Percentiles rank a stretch among this genome's conserved stretches.
Conservation (phyloP, 1,284 basidiomycete genomes). For the Rhizoctonia solani region DNA sequence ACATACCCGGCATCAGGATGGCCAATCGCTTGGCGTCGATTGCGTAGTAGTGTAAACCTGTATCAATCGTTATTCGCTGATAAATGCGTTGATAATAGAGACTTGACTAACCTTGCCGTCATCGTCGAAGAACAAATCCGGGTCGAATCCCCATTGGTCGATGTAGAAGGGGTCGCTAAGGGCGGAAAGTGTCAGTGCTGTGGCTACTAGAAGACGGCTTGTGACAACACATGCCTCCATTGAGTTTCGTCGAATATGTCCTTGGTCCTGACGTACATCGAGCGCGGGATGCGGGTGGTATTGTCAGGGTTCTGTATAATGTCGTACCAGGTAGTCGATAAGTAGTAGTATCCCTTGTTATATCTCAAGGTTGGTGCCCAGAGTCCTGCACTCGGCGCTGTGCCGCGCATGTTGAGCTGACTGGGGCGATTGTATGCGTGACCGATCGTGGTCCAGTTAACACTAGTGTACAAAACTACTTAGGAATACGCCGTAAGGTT, state of each 20-base stretch:
- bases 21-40: slow-evolving; percentile 12
- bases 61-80: too few species aligned
- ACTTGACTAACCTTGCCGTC: slow-evolving; percentile 24
- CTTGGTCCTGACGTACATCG: slow-evolving; percentile 31
- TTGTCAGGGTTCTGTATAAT: slow-evolving; percentile 34
- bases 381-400: slow-evolving; percentile 35
- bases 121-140: slow-evolving; percentile 35
- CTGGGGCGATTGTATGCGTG: slow-evolving; percentile 37
- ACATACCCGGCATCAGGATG: slow-evolving; percentile 33
- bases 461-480: neutral
- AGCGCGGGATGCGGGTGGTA: slow-evolving; percentile 23
- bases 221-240: slow-evolving; percentile 12
- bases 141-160: slow-evolving; percentile 34
- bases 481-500: too few species aligned
- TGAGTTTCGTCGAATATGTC: slow-evolving; percentile 34
- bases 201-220: neutral
- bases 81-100: neutral
- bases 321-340: slow-evolving; percentile 36
- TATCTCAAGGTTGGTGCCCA: slow-evolving; percentile 35
- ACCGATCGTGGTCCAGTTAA: slow-evolving; percentile 37
- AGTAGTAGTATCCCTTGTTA: slow-evolving; percentile 36
- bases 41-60: slow-evolving; percentile 30
- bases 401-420: slow-evolving; percentile 36
- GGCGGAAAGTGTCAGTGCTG: too few species aligned
- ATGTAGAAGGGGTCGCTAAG: slow-evolving; percentile 35